These are phyloP conservation scores for Quercus mongolica DNA, from an alignment of 306 rosid genomes.

Conservation along the genomic window DNA sequence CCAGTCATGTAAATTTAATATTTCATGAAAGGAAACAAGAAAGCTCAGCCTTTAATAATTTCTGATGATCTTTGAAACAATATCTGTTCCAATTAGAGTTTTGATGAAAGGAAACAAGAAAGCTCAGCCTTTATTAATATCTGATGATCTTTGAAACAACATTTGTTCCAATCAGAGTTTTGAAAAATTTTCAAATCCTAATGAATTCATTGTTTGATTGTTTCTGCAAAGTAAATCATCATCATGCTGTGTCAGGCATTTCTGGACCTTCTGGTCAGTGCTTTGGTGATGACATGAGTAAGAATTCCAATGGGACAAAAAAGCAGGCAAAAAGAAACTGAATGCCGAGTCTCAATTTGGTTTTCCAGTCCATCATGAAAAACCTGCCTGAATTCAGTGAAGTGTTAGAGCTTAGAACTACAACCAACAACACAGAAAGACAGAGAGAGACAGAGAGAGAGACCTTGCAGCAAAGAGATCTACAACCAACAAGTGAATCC, in stretches of 20 bases:
- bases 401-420: constrained; percentile 19
- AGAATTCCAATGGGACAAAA: constrained; percentile 91
- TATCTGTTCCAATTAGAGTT: neutral
- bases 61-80: neutral
- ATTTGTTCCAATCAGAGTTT: neutral
- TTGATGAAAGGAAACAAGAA: constrained; percentile 2
- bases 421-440: neutral
- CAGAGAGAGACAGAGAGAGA: constrained; percentile 8
- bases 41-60: neutral
- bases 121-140: neutral
- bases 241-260: constrained; percentile 33
- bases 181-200: neutral
- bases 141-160: neutral
- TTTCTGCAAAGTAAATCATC: constrained; percentile 10
- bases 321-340: constrained; percentile 78
- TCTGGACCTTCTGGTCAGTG: constrained; percentile 42
- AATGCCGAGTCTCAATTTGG: constrained; percentile 79
- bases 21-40: neutral
- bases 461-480: constrained; percentile 98
- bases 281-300: constrained; percentile 75
- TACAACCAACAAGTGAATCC: constrained; percentile 90
- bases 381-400: constrained; percentile 59
- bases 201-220: constrained; percentile 10
- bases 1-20: constrained; percentile 4
- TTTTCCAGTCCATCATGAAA: constrained; percentile 71